A percentile compares a stretch with the other conserved stretches of the same genome.
Evolutionary conservation across 176 grass and related monocot genomes (phyloP).

Genomic region (Chrysopogon serrulatus): DNA sequence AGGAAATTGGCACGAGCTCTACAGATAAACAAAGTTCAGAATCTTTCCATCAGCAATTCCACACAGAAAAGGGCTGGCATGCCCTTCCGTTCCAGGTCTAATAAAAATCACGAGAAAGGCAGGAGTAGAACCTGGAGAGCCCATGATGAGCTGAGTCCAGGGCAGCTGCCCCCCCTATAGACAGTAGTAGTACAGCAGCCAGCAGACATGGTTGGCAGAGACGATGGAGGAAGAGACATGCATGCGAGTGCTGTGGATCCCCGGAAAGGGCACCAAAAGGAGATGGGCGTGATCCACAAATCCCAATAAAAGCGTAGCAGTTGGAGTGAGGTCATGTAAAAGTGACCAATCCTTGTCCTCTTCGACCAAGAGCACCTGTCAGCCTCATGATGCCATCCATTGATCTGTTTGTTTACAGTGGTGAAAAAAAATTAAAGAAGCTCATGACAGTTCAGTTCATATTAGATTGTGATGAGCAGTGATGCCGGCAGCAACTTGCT

Average conservation of each 20-base stretch:
- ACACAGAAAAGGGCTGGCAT: background rate
- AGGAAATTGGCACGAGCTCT: background rate
- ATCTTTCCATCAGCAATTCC: background rate
- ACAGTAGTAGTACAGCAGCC: background rate
- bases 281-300: slow-evolving; percentile 33
- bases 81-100: background rate
- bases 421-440: background rate
- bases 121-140: background rate
- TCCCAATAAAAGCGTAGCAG: slow-evolving; percentile 52
- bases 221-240: slow-evolving; percentile 18
- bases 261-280: slow-evolving; percentile 21
- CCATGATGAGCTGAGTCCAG: background rate
- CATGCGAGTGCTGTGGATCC: slow-evolving; percentile 38
- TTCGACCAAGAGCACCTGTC: slow-evolving; percentile 19
- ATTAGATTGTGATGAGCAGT: background rate
- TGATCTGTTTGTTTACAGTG: slow-evolving; percentile 22
- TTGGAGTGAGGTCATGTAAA: slow-evolving; percentile 51
- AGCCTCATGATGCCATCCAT: slow-evolving; percentile 10
- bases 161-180: background rate
- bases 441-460: background rate
- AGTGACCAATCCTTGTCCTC: slow-evolving; percentile 35
- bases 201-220: slow-evolving; percentile 14
- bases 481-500: background rate
- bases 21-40: background rate
- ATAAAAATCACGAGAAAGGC: background rate